Percentiles rank a stretch among this genome's conserved stretches.
phyloP scores from a whole-genome alignment of 2,329 filamentous ascomycete genomes.

The Rhynchosporium graminicola region DNA sequence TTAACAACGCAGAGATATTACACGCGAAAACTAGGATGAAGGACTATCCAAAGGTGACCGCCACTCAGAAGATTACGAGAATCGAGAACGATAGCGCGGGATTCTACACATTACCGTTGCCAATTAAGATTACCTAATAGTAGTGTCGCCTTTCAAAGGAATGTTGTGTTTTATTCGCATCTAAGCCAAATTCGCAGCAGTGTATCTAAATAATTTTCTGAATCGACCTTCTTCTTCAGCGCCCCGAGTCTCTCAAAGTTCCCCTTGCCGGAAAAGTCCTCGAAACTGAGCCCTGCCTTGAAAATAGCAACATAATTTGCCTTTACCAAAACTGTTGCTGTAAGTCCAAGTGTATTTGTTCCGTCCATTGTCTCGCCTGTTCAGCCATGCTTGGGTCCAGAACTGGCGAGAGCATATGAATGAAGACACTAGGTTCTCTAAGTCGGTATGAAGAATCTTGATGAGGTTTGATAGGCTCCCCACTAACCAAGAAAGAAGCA shows the following conservation, averaged over 20 bases:
- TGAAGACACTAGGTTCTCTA: not conserved
- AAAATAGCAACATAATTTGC: constrained; percentile 3
- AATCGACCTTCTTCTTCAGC: constrained; percentile 7
- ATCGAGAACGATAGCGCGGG: no score
- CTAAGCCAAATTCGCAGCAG: not conserved
- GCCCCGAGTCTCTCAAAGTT: not conserved
- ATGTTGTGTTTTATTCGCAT: no score
- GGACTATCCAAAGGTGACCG: no score
- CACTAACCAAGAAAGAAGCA: not conserved
- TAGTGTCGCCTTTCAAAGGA: no score
- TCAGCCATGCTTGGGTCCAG: not conserved
- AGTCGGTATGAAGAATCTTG: constrained; percentile 1
- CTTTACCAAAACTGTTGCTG: not conserved
- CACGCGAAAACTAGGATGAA: no score
- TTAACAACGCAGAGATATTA: no score
- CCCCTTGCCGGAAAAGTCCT: not conserved
- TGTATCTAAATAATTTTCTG: constrained; percentile 4
- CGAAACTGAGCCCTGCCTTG: not conserved
- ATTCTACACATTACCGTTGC: no score
- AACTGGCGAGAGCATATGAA: not conserved
- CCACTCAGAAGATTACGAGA: no score
- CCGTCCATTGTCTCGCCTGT: not conserved
- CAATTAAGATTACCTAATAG: no score
- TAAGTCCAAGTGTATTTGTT: not conserved
- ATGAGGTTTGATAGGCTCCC: not conserved